Evolutionary conservation across 2,329 filamentous ascomycete genomes (phyloP), one percentile per base, ranked within the genome.

Genomic region (Calcarisporium arbuscula): DNA sequence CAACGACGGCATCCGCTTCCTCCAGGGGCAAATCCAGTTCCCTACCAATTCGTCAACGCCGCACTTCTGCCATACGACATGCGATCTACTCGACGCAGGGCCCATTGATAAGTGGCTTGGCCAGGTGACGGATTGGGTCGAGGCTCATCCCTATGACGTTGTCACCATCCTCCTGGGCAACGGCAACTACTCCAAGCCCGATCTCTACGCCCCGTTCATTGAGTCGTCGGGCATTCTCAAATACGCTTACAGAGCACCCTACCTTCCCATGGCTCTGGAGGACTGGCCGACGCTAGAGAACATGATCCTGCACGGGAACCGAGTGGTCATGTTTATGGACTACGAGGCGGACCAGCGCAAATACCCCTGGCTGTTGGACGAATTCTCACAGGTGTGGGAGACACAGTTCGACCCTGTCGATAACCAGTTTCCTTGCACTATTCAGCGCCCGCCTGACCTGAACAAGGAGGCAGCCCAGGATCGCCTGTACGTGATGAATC

Each of bases 371-470:
- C 72, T 95, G 27, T 68, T 95, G 26, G 85, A 94, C 56, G 72
- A 95, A 59, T 95, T 95, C 64, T 75, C 74, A 6, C 84, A 94
- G 52, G 74, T 94, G 62, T 95, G 85, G 85, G 86, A 95, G 63
- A 90, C 88, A 1, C 85, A 85, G 0, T 95, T 94, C 54, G 85
- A 87, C 34, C 87, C 77, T 4, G 52, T 58, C 12, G 56, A 77
- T 52, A 61, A 61, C 31, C 56, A 58, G 1, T 94, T 95, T 55
- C 87, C 88, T 0, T 95, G 89, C 62, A 79, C 66, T 1, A 69
- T 80, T 23, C 77, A 95, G 53, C 80, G 89, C 0, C 88, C 89
- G 1, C 85, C 85, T 0, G 64, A 74, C 28, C 63, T 94, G 38
- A 50, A 62, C 3, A 51, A 55, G 1, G 60, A 69, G 3, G 71